Percentiles rank a stretch among this genome's conserved stretches.
Conservation (phyloP, 2,329 filamentous ascomycete genomes). For the Monilinia polystroma region DNA sequence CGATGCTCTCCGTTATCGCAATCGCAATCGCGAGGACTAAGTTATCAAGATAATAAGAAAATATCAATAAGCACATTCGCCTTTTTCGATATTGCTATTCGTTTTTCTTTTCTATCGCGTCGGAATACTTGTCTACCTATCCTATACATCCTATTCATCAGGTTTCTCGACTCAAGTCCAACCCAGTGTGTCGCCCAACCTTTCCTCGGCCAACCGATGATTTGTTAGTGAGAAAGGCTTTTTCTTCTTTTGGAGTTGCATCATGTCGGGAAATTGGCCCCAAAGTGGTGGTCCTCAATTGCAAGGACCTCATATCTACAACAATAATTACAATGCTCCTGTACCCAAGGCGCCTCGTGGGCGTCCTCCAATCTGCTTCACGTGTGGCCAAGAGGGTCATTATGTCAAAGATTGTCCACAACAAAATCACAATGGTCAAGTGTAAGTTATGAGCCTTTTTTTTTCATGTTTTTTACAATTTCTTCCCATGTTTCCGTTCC, state of each 20-base stretch:
- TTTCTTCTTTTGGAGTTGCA: conserved; percentile 19
- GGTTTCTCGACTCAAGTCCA: conserved; percentile 5
- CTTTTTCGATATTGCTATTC: background rate
- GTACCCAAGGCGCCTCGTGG: conserved; percentile 18
- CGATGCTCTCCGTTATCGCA: conserved; percentile 15
- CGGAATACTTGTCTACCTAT: conserved; percentile 13
- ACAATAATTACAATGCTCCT: conserved; percentile 21
- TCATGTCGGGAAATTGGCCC: conserved; percentile 35
- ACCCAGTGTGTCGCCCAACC: conserved; percentile 1
- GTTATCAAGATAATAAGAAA: background rate
- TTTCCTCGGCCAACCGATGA: conserved; percentile 24
- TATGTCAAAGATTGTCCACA: conserved; percentile 55
- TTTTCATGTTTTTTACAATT: conserved; percentile 1
- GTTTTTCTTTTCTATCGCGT: conserved; percentile 16
- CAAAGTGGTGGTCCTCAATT: conserved; percentile 29
- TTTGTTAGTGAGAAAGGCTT: conserved; percentile 23
- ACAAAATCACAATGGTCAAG: conserved; percentile 48
- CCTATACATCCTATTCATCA: background rate
- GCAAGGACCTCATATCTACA: conserved; percentile 24
- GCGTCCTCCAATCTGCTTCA: conserved; percentile 50
- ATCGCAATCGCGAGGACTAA: conserved; percentile 4
- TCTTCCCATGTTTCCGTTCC: conserved; percentile 10
- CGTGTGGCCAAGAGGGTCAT: conserved; percentile 52
- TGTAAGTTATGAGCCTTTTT: conserved; percentile 46
- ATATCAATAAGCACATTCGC: background rate